Base-by-base conservation (phyloP, 2,329 filamentous ascomycete genomes). In the Neopestalotiopsis sp. region DNA sequence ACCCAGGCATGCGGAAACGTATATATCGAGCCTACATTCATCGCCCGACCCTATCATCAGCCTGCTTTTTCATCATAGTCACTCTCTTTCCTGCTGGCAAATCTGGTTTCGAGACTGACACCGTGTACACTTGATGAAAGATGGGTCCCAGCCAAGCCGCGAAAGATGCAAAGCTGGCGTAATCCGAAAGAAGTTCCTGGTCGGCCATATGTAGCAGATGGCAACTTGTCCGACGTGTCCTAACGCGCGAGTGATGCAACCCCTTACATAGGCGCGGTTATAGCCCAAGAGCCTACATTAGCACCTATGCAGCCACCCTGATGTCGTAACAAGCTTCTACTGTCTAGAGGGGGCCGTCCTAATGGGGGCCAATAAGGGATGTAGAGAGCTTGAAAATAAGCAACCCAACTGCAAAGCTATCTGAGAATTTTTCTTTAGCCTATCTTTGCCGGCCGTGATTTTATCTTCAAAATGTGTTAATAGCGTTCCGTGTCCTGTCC, bases 211-310 rank as follows among this genome's bases (percentile, higher is more conserved):
- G 45, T 53, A 53, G 20, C 45, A 53, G 20, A 53, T n/a, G 45
- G 20, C 45, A 53, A 53, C 45, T 53, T 53, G 45, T 53, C 45
- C 45, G 20, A 53, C 45, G 17, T 53, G 45, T 53, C 45, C 45
- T 53, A 53, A n/a, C 45, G 45, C 28, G 14, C 57, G 24, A 14
- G 12, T 24, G 57, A 59, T 34, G 30, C 24, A 59, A 28, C 57
- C 59, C 59, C 59, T 40, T 62, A 62, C 45, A 62, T 34, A 59
- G 57, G 57, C 57, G 57, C 57, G 28, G 12, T 49, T 53, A 53
- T 34, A 59, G 57, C 57, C 34, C 30, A 30, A 62, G 9, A 6
- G 30, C 59, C 59, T 53, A 24, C 32, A n/a, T 34, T 40, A 62
- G 32, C 34, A 62, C 14, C 59, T 24, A 62, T 62, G 59, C 59